phyloP scores from a whole-genome alignment of 345 rosid species.

The Salix viminalis region DNA sequence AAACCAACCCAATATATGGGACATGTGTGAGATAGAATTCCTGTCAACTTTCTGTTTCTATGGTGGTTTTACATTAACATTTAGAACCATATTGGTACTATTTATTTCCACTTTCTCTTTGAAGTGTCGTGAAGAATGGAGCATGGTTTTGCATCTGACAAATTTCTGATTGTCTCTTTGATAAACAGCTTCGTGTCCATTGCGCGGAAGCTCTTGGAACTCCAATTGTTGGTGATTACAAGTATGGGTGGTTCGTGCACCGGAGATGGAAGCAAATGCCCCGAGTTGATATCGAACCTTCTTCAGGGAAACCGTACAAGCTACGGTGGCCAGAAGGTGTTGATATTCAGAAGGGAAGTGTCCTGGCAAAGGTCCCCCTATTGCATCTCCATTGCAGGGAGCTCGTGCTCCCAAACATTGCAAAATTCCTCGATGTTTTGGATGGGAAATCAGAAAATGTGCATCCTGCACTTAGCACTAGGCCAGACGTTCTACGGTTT shows the following conservation, averaged over 20 bases:
- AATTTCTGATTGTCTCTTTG: not conserved
- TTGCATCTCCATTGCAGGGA: slow-evolving; percentile 85
- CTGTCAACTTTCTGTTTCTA: no score
- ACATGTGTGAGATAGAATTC: no score
- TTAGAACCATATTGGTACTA: no score
- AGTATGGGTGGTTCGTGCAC: slow-evolving; percentile 91
- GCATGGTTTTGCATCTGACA: not conserved
- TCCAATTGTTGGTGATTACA: slow-evolving; percentile 86
- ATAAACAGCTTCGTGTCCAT: slow-evolving; percentile 75
- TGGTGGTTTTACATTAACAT: no score
- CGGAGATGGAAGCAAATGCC: slow-evolving; percentile 84
- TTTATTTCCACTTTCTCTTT: no score
- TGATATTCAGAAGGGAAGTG: slow-evolving; percentile 92
- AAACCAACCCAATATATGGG: no score
- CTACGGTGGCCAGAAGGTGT: slow-evolving; percentile 74
- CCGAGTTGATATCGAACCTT: slow-evolving; percentile 59
- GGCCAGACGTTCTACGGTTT: slow-evolving; percentile 63
- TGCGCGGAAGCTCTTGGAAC: slow-evolving; percentile 95
- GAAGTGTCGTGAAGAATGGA: no score
- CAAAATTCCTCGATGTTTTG: slow-evolving; percentile 48
- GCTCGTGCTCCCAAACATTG: slow-evolving; percentile 78
- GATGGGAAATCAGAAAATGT: slow-evolving; percentile 27
- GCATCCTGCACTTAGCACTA: slow-evolving; percentile 22
- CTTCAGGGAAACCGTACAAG: slow-evolving; percentile 64
- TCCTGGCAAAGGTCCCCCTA: slow-evolving; percentile 79